phyloP scores from a whole-genome alignment of 2,329 filamentous ascomycete species.

The Neofusicoccum ribis region DNA sequence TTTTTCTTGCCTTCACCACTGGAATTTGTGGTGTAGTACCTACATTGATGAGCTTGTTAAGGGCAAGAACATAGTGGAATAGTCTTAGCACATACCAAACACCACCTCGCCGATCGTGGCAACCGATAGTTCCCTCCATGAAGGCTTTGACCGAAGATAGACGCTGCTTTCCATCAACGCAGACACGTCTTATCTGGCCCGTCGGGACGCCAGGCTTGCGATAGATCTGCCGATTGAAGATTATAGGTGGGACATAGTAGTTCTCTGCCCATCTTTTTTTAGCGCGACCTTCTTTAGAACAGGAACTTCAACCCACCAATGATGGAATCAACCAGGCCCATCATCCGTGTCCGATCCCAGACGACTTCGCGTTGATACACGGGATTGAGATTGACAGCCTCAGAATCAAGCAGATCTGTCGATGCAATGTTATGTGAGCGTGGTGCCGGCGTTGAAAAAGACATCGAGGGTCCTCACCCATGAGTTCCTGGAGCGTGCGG shows the following conservation, averaged over 20 bases:
- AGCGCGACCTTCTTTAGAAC: neutral
- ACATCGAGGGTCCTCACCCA: neutral
- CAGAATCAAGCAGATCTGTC: conserved; percentile 23
- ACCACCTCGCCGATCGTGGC: conserved; percentile 34
- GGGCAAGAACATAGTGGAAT: no score
- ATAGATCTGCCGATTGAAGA: conserved; percentile 42
- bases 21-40: neutral
- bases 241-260: conserved; percentile 50
- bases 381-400: conserved; percentile 43
- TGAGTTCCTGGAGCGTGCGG: neutral
- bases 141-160: conserved; percentile 49
- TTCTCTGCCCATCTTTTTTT: conserved; percentile 30
- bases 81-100: neutral
- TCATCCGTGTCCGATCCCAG: conserved; percentile 42
- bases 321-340: conserved; percentile 35
- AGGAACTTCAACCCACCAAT: conserved; percentile 28
- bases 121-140: conserved; percentile 46
- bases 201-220: conserved; percentile 19
- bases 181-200: conserved; percentile 35
- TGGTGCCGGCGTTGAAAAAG: no score
- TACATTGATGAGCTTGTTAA: neutral
- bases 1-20: conserved; percentile 1
- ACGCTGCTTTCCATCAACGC: conserved; percentile 52
- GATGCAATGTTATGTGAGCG: conserved; percentile 10
- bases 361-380: conserved; percentile 51